Base-by-base conservation (phyloP, 768 basidiomycete species). In the Russula vinacea region DNA sequence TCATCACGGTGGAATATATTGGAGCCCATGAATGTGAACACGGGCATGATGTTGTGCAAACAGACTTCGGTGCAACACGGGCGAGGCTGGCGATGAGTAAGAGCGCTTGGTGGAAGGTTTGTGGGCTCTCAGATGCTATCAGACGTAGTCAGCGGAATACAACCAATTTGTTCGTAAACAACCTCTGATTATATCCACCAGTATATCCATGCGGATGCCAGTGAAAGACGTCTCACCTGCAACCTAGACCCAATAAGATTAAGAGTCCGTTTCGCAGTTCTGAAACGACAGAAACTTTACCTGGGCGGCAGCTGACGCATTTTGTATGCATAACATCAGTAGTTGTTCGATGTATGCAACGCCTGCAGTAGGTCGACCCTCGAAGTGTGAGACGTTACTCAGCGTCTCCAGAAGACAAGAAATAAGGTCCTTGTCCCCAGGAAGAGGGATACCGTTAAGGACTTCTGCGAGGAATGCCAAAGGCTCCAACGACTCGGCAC, bases 1-100 rank as follows among this genome's bases (percentile, higher is more conserved):
- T 99, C 97, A 68, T 99, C 97, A 53, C 94, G 84, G 71, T 97
- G 96, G 78, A 98, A 92, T 19, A 98, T 88, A 66, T 93, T 95
- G n/a, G 95, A 92, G 22, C 97, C 96, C 93, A 98, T 98, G 77
- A 98, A 98, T 0, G 95, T 98, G 79, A 99, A 98, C 51, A 99
- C 87, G 4, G 97, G 96, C 92, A 99, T 97, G 56, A 98, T 83
- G 69, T 96, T 94, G 71, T 91, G 92, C 14, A 98, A 35, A 96
- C 92, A 13, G 93, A 90, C 61, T 95, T 92, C 0, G 96, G 94
- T 0, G 89, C 87, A 40, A 98, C 78, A 19, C 87, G 83, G 3
- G 93, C 90, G 60, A 98, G 75, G 66, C 81, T 88, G 6, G 94
- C 88, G 75, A 97, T 88, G 37, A 98, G 80, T 29, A 98, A 80